Evolutionary conservation across 1,139 yeast genomes (phyloP), one percentile per base, ranked within the genome.

Genomic region (Arxiozyma telluris): DNA sequence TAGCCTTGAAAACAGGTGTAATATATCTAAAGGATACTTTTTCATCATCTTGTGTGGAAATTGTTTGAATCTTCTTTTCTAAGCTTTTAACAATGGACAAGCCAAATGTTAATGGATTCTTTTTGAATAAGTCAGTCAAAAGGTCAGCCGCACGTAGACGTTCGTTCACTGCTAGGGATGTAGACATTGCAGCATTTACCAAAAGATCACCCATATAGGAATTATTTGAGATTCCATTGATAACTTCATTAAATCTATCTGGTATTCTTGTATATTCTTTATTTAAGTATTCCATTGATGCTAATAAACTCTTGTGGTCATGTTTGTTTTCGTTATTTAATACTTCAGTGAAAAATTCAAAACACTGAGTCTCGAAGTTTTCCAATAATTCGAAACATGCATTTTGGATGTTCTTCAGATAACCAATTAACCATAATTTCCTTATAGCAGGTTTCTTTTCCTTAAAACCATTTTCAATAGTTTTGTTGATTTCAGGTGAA

Each of bases 391-490:
- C 82, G 1, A 73, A 71, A 30, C 82, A 71, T 0, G 78, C 71
- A 17, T 69, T 61, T 21, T 66, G 53, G 41, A 76, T 67, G 12
- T 58, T 53, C 21, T 53, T 52, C 47, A 67, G 54, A 41, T 62
- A 59, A 8, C 80, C 73, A 41, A 76, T 66, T 52, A 79, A 76
- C 98, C 98, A 93, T 25, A 81, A 72, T 61, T 80, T 81, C 60
- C 84, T 79, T 43, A 87, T 68, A 42, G 78, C 79, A 12, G 77
- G 70, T 59, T 87, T 87, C 61, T 86, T 78, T 42, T 87, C 93
- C 17, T 71, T 64, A 18, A 90, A 71, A 0, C 96, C 97, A 27
- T 73, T 69, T 22, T 70, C 67, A 41, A 87, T 67, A 18, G 75
- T 53, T n/a, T 57, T 58, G 18, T 60, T 57, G 3, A 59, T 51